These are phyloP conservation scores for Amanita phalloides DNA, from an alignment of 768 basidiomycete species.

Conservation along the genomic window DNA sequence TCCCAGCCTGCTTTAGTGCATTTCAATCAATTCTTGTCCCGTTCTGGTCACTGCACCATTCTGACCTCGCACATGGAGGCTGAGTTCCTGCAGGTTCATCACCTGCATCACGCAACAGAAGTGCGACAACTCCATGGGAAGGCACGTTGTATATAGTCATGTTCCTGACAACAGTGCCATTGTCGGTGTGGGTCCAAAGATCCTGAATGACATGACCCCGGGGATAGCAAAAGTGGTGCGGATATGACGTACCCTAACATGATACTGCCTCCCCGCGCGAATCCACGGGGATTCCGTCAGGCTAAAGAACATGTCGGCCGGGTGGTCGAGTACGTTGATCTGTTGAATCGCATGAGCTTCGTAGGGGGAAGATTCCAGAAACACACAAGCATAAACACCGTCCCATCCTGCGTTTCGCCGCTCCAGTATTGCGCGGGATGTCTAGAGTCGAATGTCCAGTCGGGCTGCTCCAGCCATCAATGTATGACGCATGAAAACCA, in stretches of 20 bases:
- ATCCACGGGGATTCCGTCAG: constrained; percentile 66
- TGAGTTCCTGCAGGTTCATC: constrained; percentile 49
- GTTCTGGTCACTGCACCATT: constrained; percentile 52
- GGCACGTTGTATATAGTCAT: constrained; percentile 45
- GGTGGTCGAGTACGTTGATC: constrained; percentile 50
- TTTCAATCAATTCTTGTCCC: constrained; percentile 28
- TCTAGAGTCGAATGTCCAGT: constrained; percentile 30
- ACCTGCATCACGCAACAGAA: constrained; percentile 55
- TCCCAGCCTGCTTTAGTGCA: not conserved
- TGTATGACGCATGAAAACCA: not conserved
- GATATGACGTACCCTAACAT: constrained; percentile 39
- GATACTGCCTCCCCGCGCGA: constrained; percentile 52
- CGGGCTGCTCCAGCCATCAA: constrained; percentile 19
- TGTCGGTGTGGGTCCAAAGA: constrained; percentile 63
- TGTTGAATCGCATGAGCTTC: constrained; percentile 11
- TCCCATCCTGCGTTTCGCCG: constrained; percentile 53
- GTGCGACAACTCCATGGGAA: constrained; percentile 57
- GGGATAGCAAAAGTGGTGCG: not conserved
- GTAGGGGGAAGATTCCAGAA: not conserved
- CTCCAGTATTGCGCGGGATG: constrained; percentile 69
- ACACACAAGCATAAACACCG: constrained; percentile 55
- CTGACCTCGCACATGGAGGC: constrained; percentile 44
- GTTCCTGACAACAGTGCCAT: constrained; percentile 53
- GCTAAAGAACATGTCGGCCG: constrained; percentile 49
- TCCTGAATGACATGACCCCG: constrained; percentile 31